A percentile compares a stretch with the other conserved stretches of the same genome.
These are phyloP conservation scores for Intubia oerlemansii DNA, from an alignment of 2,329 filamentous ascomycete genomes.

Conservation along the genomic window DNA sequence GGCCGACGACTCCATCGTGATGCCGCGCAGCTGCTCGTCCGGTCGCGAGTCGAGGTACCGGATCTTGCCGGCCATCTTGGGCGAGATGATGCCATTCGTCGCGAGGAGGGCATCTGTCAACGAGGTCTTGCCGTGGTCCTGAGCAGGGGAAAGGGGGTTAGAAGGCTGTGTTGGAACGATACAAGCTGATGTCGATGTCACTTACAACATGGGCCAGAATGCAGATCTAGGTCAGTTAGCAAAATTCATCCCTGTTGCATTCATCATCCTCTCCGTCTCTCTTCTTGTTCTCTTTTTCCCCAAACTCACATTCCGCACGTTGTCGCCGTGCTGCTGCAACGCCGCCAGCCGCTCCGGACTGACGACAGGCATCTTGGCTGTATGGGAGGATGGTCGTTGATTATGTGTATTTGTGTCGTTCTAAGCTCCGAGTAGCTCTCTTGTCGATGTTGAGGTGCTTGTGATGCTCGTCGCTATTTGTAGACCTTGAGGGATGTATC, in stretches of 20 bases:
- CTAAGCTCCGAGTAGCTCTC: no score
- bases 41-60: conserved; percentile 90
- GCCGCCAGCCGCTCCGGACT: conserved; percentile 74
- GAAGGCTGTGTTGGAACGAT: no score
- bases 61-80: conserved; percentile 93
- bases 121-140: conserved; percentile 97
- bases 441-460: no score
- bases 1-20: conserved; percentile 99
- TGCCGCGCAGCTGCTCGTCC: conserved; percentile 86
- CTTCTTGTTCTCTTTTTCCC: background rate
- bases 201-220: conserved; percentile 89
- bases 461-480: no score
- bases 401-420: no score
- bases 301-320: conserved; percentile 67
- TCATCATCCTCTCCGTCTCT: no score
- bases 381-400: no score
- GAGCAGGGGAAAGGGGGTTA: no score
- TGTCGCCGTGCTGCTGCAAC: conserved; percentile 70
- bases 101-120: conserved; percentile 89
- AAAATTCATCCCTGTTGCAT: no score
- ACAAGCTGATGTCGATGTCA: no score
- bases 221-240: conserved; percentile 43
- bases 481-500: no score
- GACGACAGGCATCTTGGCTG: conserved; percentile 76
- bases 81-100: conserved; percentile 98